These are phyloP conservation scores for Cicer chorassanicum DNA, from an alignment of 306 rosid species.

Conservation along the genomic window DNA sequence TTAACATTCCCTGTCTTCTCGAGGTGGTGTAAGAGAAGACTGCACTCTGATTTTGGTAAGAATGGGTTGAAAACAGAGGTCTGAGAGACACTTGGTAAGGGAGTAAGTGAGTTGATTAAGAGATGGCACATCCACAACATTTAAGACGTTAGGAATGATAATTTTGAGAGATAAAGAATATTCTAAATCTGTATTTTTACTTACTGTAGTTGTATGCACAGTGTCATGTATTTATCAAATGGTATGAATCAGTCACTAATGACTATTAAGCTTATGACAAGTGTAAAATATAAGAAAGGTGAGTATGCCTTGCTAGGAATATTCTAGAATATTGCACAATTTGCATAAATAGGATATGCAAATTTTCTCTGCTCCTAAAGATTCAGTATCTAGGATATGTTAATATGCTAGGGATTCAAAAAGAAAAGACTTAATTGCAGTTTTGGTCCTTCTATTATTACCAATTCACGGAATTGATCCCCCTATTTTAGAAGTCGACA, in stretches of 20 bases:
- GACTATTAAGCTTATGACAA: background rate
- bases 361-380: too few relatives aligned
- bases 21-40: background rate
- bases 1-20: too few relatives aligned
- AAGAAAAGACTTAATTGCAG: background rate
- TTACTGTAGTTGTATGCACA: background rate
- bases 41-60: background rate
- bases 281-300: too few relatives aligned
- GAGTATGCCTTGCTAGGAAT: too few relatives aligned
- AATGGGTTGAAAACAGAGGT: background rate
- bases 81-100: background rate
- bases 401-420: slow-evolving; percentile 19
- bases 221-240: background rate
- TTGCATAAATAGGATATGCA: too few relatives aligned
- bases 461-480: too few relatives aligned
- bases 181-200: background rate
- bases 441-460: too few relatives aligned
- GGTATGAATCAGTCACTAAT: background rate
- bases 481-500: too few relatives aligned
- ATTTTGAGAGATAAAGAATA: too few relatives aligned
- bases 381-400: background rate
- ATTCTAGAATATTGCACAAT: too few relatives aligned
- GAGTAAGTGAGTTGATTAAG: background rate
- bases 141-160: background rate
- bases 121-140: background rate